Base-by-base conservation (phyloP, 2,329 filamentous ascomycete species). In the Pezicula neosporulosa region DNA sequence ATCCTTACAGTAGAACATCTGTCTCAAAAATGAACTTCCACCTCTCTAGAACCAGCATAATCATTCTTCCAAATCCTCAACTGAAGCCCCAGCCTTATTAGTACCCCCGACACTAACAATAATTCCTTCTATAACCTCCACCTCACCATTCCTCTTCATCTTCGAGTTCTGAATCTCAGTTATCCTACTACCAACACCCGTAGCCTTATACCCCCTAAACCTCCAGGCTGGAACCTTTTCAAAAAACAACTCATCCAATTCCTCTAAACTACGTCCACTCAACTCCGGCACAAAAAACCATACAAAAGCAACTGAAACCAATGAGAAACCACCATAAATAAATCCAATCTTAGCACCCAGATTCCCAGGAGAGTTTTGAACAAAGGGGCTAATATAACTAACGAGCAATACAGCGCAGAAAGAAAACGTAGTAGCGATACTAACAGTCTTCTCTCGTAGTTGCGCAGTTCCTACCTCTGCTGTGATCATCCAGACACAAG, bases 341-440 rank as follows among this genome's bases (percentile, higher is more conserved):
- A 73, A 74, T 0, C 62, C 62, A 0, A 70, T 69, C 53, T 71
- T 71, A 1, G 64, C 69, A 6, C 70, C 69, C 0, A 73, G 63
- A 9, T 70, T 68, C 6, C 39, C 18, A 8, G n/a, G n/a, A 5
- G 39, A 42, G 0, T 60, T 60, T 48, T 68, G 55, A 69, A 69
- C 3, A 69, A 51, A 37, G 66, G 70, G 1, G 66, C 67, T 8
- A 70, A 55, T 3, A 68, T 64, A 51, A 70, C 69, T 4, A 55
- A 59, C 67, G 64, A 70, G 35, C 49, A 54, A 19, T 48, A 53
- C 19, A 48, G 51, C 39, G 51, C 28, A 19, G 53, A 51, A 27
- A 47, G 50, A 19, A 48, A 49, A 27, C 3, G 50, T 52, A 15
- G 56, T 44, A 6, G 47, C 33, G 36, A 58, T 47, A 21, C 47